These are phyloP conservation scores for Nakazawaea molendinolei DNA, from an alignment of 805 yeast genomes.

Conservation along the genomic window DNA sequence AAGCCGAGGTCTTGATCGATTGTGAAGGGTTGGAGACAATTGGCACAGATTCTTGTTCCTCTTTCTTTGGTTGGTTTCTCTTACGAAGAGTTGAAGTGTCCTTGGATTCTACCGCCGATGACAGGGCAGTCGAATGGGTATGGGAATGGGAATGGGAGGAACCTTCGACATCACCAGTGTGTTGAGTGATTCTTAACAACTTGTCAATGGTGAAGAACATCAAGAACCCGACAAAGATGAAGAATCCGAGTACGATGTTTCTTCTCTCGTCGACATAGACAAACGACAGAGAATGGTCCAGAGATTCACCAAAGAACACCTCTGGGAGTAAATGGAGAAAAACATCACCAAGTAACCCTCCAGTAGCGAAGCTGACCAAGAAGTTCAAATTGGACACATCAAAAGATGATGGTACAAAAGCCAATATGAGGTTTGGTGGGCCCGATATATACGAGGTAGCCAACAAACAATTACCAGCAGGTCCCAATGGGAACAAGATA, in stretches of 20 bases:
- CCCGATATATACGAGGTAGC: constrained; percentile 62
- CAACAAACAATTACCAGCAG: constrained; percentile 54
- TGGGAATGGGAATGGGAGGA: constrained; percentile 36
- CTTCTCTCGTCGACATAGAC: constrained; percentile 46
- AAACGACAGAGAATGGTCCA: constrained; percentile 32
- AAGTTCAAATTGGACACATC: constrained; percentile 42
- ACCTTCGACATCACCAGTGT: constrained; percentile 22
- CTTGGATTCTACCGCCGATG: constrained; percentile 12
- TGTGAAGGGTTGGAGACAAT: constrained; percentile 28
- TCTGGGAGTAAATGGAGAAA: constrained; percentile 69
- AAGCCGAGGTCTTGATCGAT: constrained; percentile 46
- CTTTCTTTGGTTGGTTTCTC: constrained; percentile 16
- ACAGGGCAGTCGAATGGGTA: constrained; percentile 23
- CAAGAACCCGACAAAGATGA: constrained; percentile 55
- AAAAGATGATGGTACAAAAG: constrained; percentile 50
- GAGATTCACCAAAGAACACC: constrained; percentile 47
- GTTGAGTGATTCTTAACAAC: constrained; percentile 42
- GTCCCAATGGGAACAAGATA: constrained; percentile 42
- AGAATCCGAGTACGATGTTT: constrained; percentile 42
- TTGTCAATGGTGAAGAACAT: constrained; percentile 60
- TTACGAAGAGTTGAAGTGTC: constrained; percentile 13
- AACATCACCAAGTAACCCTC: constrained; percentile 71
- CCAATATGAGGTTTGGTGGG: constrained; percentile 53
- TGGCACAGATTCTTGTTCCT: constrained; percentile 16
- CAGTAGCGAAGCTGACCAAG: constrained; percentile 67